Evolutionary conservation across 306 rosid species (phyloP), one percentile per base, ranked within the genome.

Genomic region (Lathyrus oleraceus): DNA sequence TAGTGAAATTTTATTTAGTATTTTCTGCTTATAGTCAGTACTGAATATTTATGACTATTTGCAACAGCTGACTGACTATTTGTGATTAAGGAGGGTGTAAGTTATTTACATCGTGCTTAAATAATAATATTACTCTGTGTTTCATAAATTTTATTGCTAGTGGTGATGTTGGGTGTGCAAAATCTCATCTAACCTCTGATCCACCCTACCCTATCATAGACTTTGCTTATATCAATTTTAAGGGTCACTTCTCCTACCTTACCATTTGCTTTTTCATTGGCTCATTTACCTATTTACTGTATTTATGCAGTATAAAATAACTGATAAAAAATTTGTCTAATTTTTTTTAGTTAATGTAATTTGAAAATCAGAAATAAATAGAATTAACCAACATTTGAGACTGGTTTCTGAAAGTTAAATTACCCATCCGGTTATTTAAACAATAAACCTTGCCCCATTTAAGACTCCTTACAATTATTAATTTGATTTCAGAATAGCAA

Each of bases 1-100:
- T 61, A 66, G 57, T 61, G 16, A 2, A 69, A 48, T 73, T 73
- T 79, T 42, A 21, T 67, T 66, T 42, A 42, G 39, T 14, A 35
- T 35, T 35, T 35, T 8, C 1, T 10, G 10, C 39, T 35, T 35
- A 35, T 6, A 35, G 7, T 6, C 39, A 5, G 38, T 57, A 15
- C 67, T 61, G 35, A 47, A 48, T 36, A 56, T 68, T 59, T 74
- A 39, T 27, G 21, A 39, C 53, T 25, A 19, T 14, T 12, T 45
- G 40, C 47, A 72, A 58, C 61, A 36, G 69, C 79, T 44, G 25
- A 52, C 40, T 64, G 39, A 35, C 7, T 32, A 32, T 32, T 32
- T 32, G 54, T 51, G 77, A 40, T 23, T 5, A 10, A 23, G 62
- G 43, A 38, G 76, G 20, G 43, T 61, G 30, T 38, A 49, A 19